Evolutionary conservation across 1,284 basidiomycete species (phyloP), one percentile per base, ranked within the genome.

Genomic region (Marasmius fiardii): DNA sequence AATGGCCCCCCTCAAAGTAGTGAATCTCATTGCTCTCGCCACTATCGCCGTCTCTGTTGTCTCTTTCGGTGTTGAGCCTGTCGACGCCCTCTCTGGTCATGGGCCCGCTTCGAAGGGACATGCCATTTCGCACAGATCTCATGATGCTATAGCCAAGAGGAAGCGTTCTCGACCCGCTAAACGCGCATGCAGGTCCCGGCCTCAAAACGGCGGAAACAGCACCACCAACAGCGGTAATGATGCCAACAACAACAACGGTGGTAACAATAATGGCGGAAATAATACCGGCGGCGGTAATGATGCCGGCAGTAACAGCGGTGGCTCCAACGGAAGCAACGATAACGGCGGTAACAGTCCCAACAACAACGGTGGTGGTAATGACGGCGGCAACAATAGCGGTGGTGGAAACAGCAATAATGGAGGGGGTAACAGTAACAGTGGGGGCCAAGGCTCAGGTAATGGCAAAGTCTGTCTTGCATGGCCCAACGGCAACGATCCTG

Each of bases 401-500:
- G 51, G 49, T 28, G 21, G 21, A 2, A 43, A 21, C 10, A 39
- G 20, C 35, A 39, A 20, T 26, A 33, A 26, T 34, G 43, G 52
- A 26, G 23, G 26, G 16, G 26, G 10, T 20, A 18, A 23, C 41
- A 31, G 18, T 28, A 6, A 3, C 26, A 31, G 39, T 11, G n/a
- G 18, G 12, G 26, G 18, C 23, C 23, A 28, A 4, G 24, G 44
- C 14, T 31, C 59, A 16, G 20, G 41, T 24, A 51, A 39, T 23
- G 54, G 58, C 53, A 90, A 90, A 72, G 72, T 80, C 20, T 83
- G 87, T 62, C 63, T 85, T 37, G 83, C 80, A 16, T 92, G 86
- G 85, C 76, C 83, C 52, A 80, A 83, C 62, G 77, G 76, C 51
- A 71, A 82, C 61, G 71, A 73, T 43, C 51, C 65, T 20, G 60